Base-by-base conservation (phyloP, 2,329 filamentous ascomycete species). In the Karstenula rhodostoma region DNA sequence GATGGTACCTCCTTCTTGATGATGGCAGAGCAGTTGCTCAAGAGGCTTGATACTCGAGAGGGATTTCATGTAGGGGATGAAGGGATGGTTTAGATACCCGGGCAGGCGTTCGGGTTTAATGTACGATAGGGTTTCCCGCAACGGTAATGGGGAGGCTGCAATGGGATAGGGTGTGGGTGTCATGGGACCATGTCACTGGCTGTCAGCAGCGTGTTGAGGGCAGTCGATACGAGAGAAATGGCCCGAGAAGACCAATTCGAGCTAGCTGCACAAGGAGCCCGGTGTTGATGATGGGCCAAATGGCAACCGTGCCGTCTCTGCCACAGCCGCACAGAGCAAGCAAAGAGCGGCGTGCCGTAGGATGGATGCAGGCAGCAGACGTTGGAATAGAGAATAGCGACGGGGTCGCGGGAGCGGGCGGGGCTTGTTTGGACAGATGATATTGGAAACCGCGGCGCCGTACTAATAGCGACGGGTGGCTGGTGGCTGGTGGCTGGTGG, bases 1-100 rank as follows among this genome's bases (percentile, higher is more conserved):
- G 1, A 82, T 84, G 79, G 82, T 84, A 69, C 80, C 83, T 57
- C 75, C 81, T n/a, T 74, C 77, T 52, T 78, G 59, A 70, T 48
- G 12, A n/a, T 4, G 40, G 32, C 25, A n/a, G 17, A 35, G 19
- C 46, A 47, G 7, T 7, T 9, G 9, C 37, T 13, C 49, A 44
- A 32, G 22, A 40, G 7, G 42, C 19, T 52, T 22, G 54, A 27
- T 33, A n/a, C 51, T 58, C 33, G 53, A 50, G 19, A 40, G 15
- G 49, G 12, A 23, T 32, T 9, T 13, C 17, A 9, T 42, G 8
- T 29, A 40, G 48, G 46, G 27, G 49, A 59, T 50, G 37, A 35
- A 22, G 25, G 32, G 61, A 54, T 40, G 58, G 64, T 69, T 61
- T 53, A 60, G 63, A 66, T 60, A 65, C 59, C 59, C 58, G 43